Evolutionary conservation across 2,329 filamentous ascomycete genomes (phyloP), one percentile per base, ranked within the genome.

Genomic region (Aspergillus versicolor): DNA sequence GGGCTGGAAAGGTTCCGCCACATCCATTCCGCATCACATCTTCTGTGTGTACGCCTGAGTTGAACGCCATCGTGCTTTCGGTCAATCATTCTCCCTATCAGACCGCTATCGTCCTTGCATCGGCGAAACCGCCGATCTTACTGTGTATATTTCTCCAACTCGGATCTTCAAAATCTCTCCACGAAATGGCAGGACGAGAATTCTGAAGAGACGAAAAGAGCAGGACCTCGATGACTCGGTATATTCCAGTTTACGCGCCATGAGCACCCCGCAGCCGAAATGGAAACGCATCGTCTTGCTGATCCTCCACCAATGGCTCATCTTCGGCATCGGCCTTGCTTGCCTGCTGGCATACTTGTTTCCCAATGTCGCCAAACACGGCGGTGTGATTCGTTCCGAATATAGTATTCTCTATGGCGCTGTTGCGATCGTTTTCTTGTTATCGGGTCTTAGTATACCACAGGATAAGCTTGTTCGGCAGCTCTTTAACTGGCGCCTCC

Each of bases 371-470:
- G 73, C 73, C 46, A 84, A 82, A 65, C 72, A 79, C 47, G 78
- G 74, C 42, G 74, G 74, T 32, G 64, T 67, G 13, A 75, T 76
- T 59, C 68, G 67, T 15, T 70, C 74, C 4, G 70, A 76, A 52
- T 74, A 75, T 13, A 72, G 78, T 8, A 74, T 90, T 53, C 79
- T 89, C 30, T 91, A 91, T 68, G 85, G 87, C 32, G 85, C 82
- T 19, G 85, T 91, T 30, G 84, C 81, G 17, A 73, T 89, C 65
- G 88, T 90, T 64, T 91, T 91, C 70, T 77, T 90, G 56, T 80
- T 90, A 62, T 89, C 87, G 54, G 88, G 88, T 3, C 80, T 89
- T 64, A 88, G 88, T 51, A 82, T 91, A 17, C 81, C 86, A 7
- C 84, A 83, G 0, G 77, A 80, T 34, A 84, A 89, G 63, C 75